These are phyloP conservation scores for Beauveria scarabaeidicola DNA, from an alignment of 2,329 filamentous ascomycete genomes.

Conservation along the genomic window DNA sequence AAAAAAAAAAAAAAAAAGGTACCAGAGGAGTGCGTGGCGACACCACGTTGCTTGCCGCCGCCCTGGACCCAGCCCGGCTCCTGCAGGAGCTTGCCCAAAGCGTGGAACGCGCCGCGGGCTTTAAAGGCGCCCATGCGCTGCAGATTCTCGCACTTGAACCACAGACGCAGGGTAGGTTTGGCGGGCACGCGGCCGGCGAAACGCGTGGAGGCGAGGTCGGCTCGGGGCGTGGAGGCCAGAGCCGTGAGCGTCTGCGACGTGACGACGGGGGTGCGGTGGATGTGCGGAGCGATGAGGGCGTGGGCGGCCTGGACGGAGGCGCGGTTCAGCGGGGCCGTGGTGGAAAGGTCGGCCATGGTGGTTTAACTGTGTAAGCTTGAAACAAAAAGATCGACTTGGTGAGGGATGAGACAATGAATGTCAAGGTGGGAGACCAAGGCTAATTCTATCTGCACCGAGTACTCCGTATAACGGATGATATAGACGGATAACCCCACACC, in stretches of 20 bases:
- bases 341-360: conserved; percentile 44
- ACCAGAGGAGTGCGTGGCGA: conserved; percentile 89
- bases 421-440: too few relatives aligned
- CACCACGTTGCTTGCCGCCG: conserved; percentile 55
- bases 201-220: conserved; percentile 44
- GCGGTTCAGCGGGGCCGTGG: conserved; percentile 59
- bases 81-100: conserved; percentile 58
- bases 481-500: too few relatives aligned
- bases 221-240: conserved; percentile 67
- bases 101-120: conserved; percentile 82
- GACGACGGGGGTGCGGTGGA: conserved; percentile 77
- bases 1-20: conserved; percentile 15
- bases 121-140: conserved; percentile 93
- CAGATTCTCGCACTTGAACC: conserved; percentile 94
- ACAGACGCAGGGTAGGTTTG: conserved; percentile 60
- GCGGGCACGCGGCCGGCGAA: conserved; percentile 51
- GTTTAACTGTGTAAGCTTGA: background rate
- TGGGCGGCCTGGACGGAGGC: conserved; percentile 65
- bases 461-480: too few relatives aligned
- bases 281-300: conserved; percentile 60
- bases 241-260: conserved; percentile 67
- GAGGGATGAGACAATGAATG: too few relatives aligned
- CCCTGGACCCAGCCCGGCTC: conserved; percentile 53
- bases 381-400: background rate
- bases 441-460: too few relatives aligned